Base-by-base conservation (phyloP, 768 basidiomycete species). In the Lactifluus volemus region DNA sequence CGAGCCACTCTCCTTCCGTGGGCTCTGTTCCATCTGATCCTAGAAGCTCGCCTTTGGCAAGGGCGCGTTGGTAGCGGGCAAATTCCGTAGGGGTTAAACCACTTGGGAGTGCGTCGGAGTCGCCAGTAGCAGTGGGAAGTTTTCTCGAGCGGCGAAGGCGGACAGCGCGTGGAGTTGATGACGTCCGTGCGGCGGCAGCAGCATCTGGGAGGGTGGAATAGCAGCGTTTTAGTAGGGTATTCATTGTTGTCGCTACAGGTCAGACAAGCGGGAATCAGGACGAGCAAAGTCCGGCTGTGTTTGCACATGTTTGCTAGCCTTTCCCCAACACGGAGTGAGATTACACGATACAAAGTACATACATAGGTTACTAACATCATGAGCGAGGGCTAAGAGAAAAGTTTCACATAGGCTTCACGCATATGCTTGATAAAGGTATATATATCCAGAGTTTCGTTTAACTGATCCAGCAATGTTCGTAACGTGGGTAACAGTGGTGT, bases 111-210 rank as follows among this genome's bases (percentile, higher is more conserved):
- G 80, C 78, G 70, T 84, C 83, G 32, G 80, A 73, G 73, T 77
- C 58, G 61, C 62, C 42, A 64, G 67, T 47, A 62, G 55, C 63
- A 65, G 38, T 75, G 52, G 77, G 74, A 64, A 75, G 75, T 71
- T 81, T 85, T 58, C 71, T 73, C 38, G 73, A 73, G 58, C 89
- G 84, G 55, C 89, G 86, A 17, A 82, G 77, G 59, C 85, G 84
- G 53, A 91, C 88, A 30, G 87, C 86, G 47, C 84, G 79, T 1
- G 89, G 89, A 0, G 86, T 81, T 0, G 89, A 90, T 8, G 83
- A 78, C 32, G 84, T 86, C 47, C 86, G 77, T 2, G 89, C 87
- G 41, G 60, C 59, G 0, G 73, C 73, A 4, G 78, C 79, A 12
- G 72, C 68, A 4, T 73, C 71, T 1, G 76, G 76, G 39, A 81